Percentiles rank a stretch among this genome's conserved stretches.
These are phyloP conservation scores for Zopfochytrium polystomum DNA, from an alignment of 371 early-diverging fungal genomes.

Conservation along the genomic window DNA sequence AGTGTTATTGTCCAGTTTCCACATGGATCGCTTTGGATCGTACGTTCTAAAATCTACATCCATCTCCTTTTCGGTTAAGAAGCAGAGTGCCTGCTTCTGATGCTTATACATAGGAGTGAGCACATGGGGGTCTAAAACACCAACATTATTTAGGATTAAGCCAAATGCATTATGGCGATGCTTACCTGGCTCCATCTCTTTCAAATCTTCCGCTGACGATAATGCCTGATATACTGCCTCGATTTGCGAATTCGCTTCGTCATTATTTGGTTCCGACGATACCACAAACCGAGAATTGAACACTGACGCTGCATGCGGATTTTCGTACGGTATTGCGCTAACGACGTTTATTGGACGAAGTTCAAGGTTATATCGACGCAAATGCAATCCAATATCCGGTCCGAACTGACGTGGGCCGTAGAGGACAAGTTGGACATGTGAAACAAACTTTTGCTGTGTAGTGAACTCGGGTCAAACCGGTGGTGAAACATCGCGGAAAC, in stretches of 20 bases:
- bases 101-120: conserved; percentile 55
- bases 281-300: background rate
- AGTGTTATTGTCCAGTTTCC: conserved; percentile 21
- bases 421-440: background rate
- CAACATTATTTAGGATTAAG: background rate
- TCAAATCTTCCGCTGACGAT: conserved; percentile 51
- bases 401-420: conserved; percentile 6
- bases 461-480: background rate
- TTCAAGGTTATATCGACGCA: background rate
- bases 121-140: conserved; percentile 29
- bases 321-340: conserved; percentile 11
- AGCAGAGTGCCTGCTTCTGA: conserved; percentile 62
- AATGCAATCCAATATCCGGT: conserved; percentile 1
- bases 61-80: conserved; percentile 56
- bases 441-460: background rate
- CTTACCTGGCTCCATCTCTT: conserved; percentile 47
- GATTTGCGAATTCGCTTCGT: conserved; percentile 53
- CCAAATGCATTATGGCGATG: background rate
- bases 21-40: conserved; percentile 29
- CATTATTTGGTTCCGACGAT: conserved; percentile 17
- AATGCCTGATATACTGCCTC: conserved; percentile 57
- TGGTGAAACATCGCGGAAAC: background rate
- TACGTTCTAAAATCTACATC: conserved; percentile 38
- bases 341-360: background rate
- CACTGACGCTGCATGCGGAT: conserved; percentile 10